These are phyloP conservation scores for Dactylellina leptospora DNA, from an alignment of 2,329 filamentous ascomycete species.

Conservation along the genomic window DNA sequence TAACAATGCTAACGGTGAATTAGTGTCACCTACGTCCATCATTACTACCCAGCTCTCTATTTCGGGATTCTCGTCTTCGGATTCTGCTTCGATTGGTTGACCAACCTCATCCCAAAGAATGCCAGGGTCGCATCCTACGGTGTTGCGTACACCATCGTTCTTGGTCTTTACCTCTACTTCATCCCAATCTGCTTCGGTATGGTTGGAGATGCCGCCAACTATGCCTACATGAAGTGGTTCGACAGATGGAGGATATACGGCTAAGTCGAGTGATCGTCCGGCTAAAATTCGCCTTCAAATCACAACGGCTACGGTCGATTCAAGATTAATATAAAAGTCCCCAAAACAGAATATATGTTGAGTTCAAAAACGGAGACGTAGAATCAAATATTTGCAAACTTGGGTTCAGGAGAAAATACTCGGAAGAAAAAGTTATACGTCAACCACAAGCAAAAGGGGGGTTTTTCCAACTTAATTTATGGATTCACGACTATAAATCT, in stretches of 20 bases:
- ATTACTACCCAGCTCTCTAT: constrained; percentile 98
- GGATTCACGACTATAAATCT: constrained; percentile 7
- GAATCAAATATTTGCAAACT: constrained; percentile 3
- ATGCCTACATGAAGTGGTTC: constrained; percentile 94
- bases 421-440: constrained; percentile 10
- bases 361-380: constrained; percentile 3
- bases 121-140: constrained; percentile 76
- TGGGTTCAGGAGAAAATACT: constrained; percentile 17
- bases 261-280: too few relatives aligned
- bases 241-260: constrained; percentile 84
- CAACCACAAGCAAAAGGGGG: constrained; percentile 5
- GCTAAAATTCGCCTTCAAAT: too few relatives aligned
- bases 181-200: constrained; percentile 96
- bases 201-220: constrained; percentile 82
- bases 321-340: background rate
- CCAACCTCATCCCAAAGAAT: constrained; percentile 61
- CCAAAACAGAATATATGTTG: background rate
- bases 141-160: constrained; percentile 75
- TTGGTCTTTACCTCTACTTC: constrained; percentile 88
- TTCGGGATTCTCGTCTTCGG: constrained; percentile 91
- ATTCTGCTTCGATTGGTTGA: constrained; percentile 77
- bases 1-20: constrained; percentile 18
- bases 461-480: constrained; percentile 2
- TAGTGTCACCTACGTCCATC: constrained; percentile 96
- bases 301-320: too few relatives aligned